Evolutionary conservation across 352 stramenopile species (phyloP), one percentile per base, ranked within the genome.

Genomic region (Globisporangium apiculatum): DNA sequence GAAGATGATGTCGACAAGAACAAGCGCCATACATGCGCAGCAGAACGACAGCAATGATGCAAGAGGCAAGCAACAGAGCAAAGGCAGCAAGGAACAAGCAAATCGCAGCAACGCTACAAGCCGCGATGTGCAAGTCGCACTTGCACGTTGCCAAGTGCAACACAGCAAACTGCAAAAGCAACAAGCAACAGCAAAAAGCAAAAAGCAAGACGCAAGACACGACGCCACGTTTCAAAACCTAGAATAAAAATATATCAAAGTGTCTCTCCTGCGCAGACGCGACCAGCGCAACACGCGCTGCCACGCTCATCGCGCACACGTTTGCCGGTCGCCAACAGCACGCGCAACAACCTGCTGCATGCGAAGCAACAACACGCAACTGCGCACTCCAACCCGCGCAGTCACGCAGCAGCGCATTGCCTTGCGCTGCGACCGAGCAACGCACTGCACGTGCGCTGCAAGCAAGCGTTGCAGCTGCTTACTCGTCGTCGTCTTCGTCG

Each of bases 401-500:
- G 40, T 11, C 18, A 24, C 18, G 18, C 18, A 24, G 18, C 1
- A 24, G 18, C 18, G 10, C 42, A 5, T 15, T n/a, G 42, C 42
- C 42, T 3, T 10, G 11, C 42, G 11, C 41, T 24, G 11, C 41
- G 41, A 45, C 9, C 14, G 11, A 50, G 45, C 53, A 43, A 64
- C 53, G 54, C 43, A 62, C 18, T 65, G 59, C 59, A 65, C 62
- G 45, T 56, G 55, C 51, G 57, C 45, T 12, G 15, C 7, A 36
- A 17, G 46, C 50, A 55, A 14, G 12, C 48, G 40, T 14, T 14
- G 36, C 46, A 36, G 5, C 45, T 45, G 64, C 56, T 67, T 87
- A 89, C 61, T 88, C 75, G 64, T 87, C 76, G 59, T 95, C 77
- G 6, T 85, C 67, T 0, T 88, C 79, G 12, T 89, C 72, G 0